Conservation (phyloP, 2,329 filamentous ascomycete species). For the Aureobasidium mangrovei region DNA sequence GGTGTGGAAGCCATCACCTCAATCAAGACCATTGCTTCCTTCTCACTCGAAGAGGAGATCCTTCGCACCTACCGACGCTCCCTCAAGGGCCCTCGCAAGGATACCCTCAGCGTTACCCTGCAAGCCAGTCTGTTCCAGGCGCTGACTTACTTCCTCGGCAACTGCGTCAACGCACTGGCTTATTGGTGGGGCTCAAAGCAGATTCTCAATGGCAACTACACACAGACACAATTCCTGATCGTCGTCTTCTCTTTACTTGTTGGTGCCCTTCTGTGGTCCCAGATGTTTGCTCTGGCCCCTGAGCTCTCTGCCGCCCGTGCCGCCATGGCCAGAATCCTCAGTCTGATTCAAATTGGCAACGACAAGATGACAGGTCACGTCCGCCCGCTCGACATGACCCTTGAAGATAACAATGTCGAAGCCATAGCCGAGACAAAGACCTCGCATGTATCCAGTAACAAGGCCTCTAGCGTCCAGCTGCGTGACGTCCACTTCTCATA, state of each 20-base stretch:
- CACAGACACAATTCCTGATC: conserved; percentile 63
- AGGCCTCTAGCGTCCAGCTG: conserved; percentile 40
- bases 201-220: conserved; percentile 57
- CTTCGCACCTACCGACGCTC: conserved; percentile 23
- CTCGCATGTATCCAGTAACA: conserved; percentile 4
- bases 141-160: conserved; percentile 51
- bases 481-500: conserved; percentile 56
- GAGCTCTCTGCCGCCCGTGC: conserved; percentile 61
- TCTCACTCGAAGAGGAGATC: conserved; percentile 44
- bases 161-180: conserved; percentile 63
- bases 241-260: conserved; percentile 64
- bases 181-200: conserved; percentile 74
- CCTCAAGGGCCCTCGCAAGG: conserved; percentile 18
- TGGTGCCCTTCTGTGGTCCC: conserved; percentile 62
- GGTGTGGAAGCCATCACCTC: conserved; percentile 44
- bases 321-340: conserved; percentile 50
- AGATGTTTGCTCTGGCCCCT: conserved; percentile 66
- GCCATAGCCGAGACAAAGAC: conserved; percentile 18
- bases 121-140: conserved; percentile 45
- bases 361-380: conserved; percentile 16
- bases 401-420: conserved; percentile 24
- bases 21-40: conserved; percentile 44
- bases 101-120: conserved; percentile 18
- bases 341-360: conserved; percentile 32
- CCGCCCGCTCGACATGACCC: conserved; percentile 5